phyloP scores from a whole-genome alignment of 305 asterid species.

The Caryopteris hybrid region DNA sequence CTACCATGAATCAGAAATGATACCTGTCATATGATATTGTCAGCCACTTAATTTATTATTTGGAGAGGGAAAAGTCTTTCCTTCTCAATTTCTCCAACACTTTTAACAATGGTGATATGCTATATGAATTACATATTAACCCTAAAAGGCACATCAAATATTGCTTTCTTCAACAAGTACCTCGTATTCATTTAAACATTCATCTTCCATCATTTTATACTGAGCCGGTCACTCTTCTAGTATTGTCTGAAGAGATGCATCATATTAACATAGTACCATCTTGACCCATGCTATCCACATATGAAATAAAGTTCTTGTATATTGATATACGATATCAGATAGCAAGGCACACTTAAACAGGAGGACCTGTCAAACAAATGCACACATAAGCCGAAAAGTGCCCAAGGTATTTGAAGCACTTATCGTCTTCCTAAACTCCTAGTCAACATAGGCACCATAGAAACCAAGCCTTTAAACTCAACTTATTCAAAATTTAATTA shows the following conservation, averaged over 20 bases:
- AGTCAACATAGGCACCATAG: no score
- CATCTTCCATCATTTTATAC: background rate
- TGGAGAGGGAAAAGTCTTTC: background rate
- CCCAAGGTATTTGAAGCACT: no score
- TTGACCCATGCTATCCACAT: background rate
- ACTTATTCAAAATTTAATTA: no score
- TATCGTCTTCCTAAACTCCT: no score
- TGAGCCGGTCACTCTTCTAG: background rate
- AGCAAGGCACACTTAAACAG: no score
- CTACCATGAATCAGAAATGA: background rate
- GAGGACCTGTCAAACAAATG: no score
- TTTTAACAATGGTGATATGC: background rate
- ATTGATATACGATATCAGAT: no score
- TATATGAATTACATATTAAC: background rate
- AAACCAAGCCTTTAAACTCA: no score
- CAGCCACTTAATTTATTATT: slow-evolving; percentile 4
- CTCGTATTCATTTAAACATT: background rate
- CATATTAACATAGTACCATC: background rate
- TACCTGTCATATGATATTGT: background rate
- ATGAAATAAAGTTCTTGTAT: no score
- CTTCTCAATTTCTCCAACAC: background rate
- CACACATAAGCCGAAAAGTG: no score
- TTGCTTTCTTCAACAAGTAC: background rate
- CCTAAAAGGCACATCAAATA: background rate
- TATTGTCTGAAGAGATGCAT: background rate